Evolutionary conservation across 1,284 basidiomycete genomes (phyloP).

Genomic region (Mycena citricolor): DNA sequence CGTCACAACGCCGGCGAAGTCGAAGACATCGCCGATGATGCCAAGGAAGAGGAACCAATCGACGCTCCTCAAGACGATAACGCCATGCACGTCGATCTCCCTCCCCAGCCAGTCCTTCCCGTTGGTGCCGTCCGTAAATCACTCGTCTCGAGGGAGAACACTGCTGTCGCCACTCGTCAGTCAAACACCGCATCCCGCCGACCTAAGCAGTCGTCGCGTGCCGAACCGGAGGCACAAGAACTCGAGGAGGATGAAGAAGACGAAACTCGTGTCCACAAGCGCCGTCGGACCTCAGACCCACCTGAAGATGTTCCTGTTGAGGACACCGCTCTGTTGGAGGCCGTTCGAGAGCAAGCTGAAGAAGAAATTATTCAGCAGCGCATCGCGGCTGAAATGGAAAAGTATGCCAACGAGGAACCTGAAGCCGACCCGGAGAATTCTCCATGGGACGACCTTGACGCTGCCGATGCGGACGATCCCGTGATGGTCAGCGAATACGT

Average conservation of each 20-base stretch:
- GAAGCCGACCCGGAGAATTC: conserved; percentile 30
- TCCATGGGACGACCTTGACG: conserved; percentile 41
- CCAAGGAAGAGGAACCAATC: conserved; percentile 38
- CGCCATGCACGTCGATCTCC: conserved; percentile 59
- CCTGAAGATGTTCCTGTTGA: conserved; percentile 19
- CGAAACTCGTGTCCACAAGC: conserved; percentile 29
- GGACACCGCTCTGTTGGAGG: conserved; percentile 12
- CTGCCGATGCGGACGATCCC: conserved; percentile 43
- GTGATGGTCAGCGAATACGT: conserved; percentile 43
- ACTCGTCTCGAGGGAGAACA: conserved; percentile 36
- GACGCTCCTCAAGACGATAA: conserved; percentile 41
- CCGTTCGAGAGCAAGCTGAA: conserved; percentile 30
- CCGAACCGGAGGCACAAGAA: conserved; percentile 8
- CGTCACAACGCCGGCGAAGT: conserved; percentile 24
- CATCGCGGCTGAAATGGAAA: conserved; percentile 35
- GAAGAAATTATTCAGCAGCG: conserved; percentile 30
- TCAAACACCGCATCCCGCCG: conserved; percentile 32
- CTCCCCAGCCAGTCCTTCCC: conserved; percentile 37
- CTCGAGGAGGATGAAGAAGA: conserved; percentile 29
- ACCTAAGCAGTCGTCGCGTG: conserved; percentile 27
- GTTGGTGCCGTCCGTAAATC: conserved; percentile 44
- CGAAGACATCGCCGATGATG: conserved; percentile 27
- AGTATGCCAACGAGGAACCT: conserved; percentile 27
- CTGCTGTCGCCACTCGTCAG: conserved; percentile 29
- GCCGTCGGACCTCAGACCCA: conserved; percentile 28